Base-by-base conservation (phyloP, 352 stramenopile species). In the Blastocystis sp. region DNA sequence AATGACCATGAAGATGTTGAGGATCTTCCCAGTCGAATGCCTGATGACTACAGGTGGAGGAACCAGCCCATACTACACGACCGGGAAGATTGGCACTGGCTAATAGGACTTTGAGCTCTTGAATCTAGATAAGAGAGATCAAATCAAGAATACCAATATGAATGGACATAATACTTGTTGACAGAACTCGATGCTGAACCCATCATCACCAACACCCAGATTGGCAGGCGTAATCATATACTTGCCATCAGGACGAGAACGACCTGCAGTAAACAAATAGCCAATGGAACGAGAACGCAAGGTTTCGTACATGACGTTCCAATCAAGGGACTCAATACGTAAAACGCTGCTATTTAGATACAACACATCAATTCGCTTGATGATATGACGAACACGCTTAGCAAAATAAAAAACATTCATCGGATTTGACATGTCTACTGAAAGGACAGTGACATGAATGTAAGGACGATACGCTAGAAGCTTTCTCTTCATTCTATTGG, bases 241-340 rank as follows among this genome's bases (percentile, higher is more conserved):
- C 59, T 74, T 74, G 27, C 52, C 54, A 29, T 57, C 21, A 21
- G 43, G 39, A 49, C 11, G 39, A 9, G 77, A 46, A 43, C 77
- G 71, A 87, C 77, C 77, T 24, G 77, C 57, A 39, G 65, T 87
- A 32, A 74, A 87, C 21, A 87, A 46, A 29, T 63, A 87, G 42
- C 46, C 65, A 24, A 87, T 78, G 1, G 21, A 29, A 5, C 29
- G 27, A 0, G 39, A 32, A 11, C 65, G 42, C 39, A 87, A 24
- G 5, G 77, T 67, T 16, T 87, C 77, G 32, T 87, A 87, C 65
- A 87, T 78, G 11, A 87, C 77, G 49, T 74, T 74, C 77, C 77
- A 87, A 39, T 87, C 65, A 19, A 87, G 54, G 3, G 59, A 78
- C 27, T 87, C 65, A 67, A 87, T 74, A 54, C 63, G 54, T 5